Evolutionary conservation across 2,329 filamentous ascomycete genomes (phyloP).

Genomic region (Tricladium varicosporioides): DNA sequence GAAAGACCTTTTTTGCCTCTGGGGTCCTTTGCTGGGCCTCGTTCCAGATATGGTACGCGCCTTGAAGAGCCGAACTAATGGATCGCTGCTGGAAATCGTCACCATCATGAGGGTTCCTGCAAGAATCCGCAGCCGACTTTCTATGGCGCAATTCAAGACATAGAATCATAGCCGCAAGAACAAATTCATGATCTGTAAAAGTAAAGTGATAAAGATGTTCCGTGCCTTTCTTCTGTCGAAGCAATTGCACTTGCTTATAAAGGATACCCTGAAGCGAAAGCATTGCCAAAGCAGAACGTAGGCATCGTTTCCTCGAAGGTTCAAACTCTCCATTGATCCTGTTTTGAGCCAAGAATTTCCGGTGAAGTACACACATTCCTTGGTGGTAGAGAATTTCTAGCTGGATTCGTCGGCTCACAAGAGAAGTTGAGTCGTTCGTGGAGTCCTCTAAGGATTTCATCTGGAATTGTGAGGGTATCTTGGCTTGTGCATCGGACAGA

Average conservation of each 20-base stretch:
- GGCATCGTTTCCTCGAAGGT: slow-evolving; percentile 60
- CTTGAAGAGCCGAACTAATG: slow-evolving; percentile 10
- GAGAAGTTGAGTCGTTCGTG: slow-evolving; percentile 68
- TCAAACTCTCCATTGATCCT: slow-evolving; percentile 74
- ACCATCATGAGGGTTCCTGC: neutral
- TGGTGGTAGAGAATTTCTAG: slow-evolving; percentile 83
- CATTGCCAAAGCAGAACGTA: slow-evolving; percentile 19
- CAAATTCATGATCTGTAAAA: slow-evolving; percentile 10
- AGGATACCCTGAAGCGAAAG: slow-evolving; percentile 9
- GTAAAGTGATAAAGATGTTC: slow-evolving; percentile 10
- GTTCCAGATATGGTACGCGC: slow-evolving; percentile 20
- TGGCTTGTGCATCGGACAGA: slow-evolving; percentile 56
- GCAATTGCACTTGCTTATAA: slow-evolving; percentile 2
- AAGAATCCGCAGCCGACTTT: slow-evolving; percentile 3
- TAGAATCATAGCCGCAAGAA: slow-evolving; percentile 16
- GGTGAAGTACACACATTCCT: slow-evolving; percentile 80
- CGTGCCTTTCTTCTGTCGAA: neutral
- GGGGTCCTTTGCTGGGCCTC: slow-evolving; percentile 1
- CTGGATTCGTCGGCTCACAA: slow-evolving; percentile 79
- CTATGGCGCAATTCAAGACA: slow-evolving; percentile 19
- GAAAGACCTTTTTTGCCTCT: slow-evolving; percentile 19
- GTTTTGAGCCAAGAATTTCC: slow-evolving; percentile 74
- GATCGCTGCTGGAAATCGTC: neutral
- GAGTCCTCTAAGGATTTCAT: slow-evolving; percentile 68
- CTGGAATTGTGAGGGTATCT: slow-evolving; percentile 74